Evolutionary conservation across 1,284 basidiomycete species (phyloP), one percentile per base, ranked within the genome.

Genomic region (Cystobasidium sp.): DNA sequence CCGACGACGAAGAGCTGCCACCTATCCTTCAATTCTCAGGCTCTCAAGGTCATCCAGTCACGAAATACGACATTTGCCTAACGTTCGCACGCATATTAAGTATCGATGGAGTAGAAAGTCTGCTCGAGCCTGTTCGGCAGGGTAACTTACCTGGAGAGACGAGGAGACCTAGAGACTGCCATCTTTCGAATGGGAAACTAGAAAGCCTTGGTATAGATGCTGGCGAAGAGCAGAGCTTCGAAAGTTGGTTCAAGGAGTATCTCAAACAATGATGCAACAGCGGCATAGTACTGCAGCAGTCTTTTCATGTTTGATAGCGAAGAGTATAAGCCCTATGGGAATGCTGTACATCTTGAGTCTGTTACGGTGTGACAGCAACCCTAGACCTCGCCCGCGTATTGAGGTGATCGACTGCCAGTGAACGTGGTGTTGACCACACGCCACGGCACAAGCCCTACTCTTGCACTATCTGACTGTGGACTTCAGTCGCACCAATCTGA

Each of bases 51-150:
- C 89, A 92, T 80, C 88, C 89, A 7, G 89, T 89, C 81, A 93
- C 92, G 3, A 94, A 94, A 83, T 93, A 92, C 81, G 89, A 90
- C 78, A 93, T 94, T 75, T 91, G 90, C 81, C 84, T 90, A 39
- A 83, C 90, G 56, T 91, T 92, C 77, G 87, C 89, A 9, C 86
- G 86, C 76, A 86, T 91, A 53, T 70, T 92, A 20, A 84, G 85
- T 7, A 81, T 91, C 7, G 84, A 88, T 7, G 46, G 76, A 14
- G 79, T 75, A 9, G 88, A 90, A 79, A 53, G 55, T 20, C 20
- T 71, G 14, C 88, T 93, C 77, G 83, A 87, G 31, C 86, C 90
- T 0, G 88, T 92, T 59, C 84, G 86, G 0, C 86, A 89, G 10
- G 84, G 87, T 4, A 91, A 91, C 0, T 86, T 84, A 59, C 74